phyloP scores from a whole-genome alignment of 2,329 filamentous ascomycete genomes.

The Ascochyta rabiei region DNA sequence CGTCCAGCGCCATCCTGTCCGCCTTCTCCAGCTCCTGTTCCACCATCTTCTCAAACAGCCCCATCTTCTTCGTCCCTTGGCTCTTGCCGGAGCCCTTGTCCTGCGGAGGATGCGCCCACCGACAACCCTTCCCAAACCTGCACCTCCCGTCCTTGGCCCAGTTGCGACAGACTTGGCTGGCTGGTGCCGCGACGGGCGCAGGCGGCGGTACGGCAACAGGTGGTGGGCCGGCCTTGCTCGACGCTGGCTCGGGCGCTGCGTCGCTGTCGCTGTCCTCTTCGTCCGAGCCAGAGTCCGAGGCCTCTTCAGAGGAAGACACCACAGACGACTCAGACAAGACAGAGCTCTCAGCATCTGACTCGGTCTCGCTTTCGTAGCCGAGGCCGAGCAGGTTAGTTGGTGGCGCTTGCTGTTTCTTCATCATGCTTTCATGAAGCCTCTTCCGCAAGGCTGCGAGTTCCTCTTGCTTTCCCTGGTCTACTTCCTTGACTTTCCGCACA shows the following conservation, averaged over 20 bases:
- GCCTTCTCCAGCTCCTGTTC: conserved; percentile 54
- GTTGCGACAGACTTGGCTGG: conserved; percentile 26
- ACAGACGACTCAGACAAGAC: conserved; percentile 37
- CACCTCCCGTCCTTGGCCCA: conserved; percentile 39
- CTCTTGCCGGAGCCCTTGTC: conserved; percentile 1
- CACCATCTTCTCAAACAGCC: conserved; percentile 45
- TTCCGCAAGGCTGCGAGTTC: conserved; percentile 45
- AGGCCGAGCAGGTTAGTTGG: conserved; percentile 33
- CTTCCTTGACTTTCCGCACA: background rate
- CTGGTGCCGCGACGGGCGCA: conserved; percentile 11
- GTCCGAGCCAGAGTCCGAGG: conserved; percentile 30
- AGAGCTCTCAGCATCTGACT: conserved; percentile 31
- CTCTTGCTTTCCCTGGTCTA: conserved; percentile 13
- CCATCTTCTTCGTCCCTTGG: conserved; percentile 24
- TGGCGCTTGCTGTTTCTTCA: conserved; percentile 22
- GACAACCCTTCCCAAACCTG: conserved; percentile 33
- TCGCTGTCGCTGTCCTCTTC: conserved; percentile 35
- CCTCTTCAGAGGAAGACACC: conserved; percentile 41
- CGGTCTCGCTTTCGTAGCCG: conserved; percentile 41
- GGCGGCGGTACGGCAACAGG: conserved; percentile 23
- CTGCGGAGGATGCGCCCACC: conserved; percentile 30
- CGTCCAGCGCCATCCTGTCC: conserved; percentile 51
- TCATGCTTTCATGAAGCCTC: conserved; percentile 42
- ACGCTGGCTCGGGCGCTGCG: conserved; percentile 46
- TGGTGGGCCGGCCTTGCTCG: conserved; percentile 42